Conservation (phyloP, 2,329 filamentous ascomycete genomes). For the Aspergillus luchuensis region DNA sequence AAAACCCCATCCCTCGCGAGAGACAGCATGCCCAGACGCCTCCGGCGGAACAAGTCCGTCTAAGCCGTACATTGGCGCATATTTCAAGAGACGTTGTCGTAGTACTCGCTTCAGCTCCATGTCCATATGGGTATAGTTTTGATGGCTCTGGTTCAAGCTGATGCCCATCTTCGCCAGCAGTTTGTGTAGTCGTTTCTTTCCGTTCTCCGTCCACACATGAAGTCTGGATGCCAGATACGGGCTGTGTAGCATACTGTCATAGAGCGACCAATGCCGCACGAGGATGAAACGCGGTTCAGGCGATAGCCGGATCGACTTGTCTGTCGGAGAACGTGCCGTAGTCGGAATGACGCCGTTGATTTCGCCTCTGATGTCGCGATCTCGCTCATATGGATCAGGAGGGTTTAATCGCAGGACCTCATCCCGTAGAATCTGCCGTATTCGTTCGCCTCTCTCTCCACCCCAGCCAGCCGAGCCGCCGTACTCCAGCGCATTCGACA, state of each 20-base stretch:
- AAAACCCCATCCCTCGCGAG: conserved; percentile 93
- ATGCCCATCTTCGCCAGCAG: conserved; percentile 98
- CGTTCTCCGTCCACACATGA: conserved; percentile 91
- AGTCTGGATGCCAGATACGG: conserved; percentile 89
- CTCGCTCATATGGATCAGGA: conserved; percentile 60
- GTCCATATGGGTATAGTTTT: conserved; percentile 98
- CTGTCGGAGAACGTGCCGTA: conserved; percentile 82
- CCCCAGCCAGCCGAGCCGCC: conserved; percentile 71
- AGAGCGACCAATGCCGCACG: conserved; percentile 93
- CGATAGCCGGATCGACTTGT: conserved; percentile 87
- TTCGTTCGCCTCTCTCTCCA: conserved; percentile 76
- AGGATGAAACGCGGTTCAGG: conserved; percentile 92
- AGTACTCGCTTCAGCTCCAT: conserved; percentile 91
- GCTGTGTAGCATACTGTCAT: conserved; percentile 97
- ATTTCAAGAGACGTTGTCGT: conserved; percentile 82
- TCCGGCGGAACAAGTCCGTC: conserved; percentile 87
- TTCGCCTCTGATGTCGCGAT: conserved; percentile 66
- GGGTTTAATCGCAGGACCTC: conserved; percentile 94
- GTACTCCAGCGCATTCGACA: conserved; percentile 57
- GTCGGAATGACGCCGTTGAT: conserved; percentile 83
- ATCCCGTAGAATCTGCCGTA: conserved; percentile 83
- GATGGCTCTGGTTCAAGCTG: conserved; percentile 87
- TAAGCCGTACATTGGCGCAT: conserved; percentile 88
- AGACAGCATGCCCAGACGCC: conserved; percentile 69
- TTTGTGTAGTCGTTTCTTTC: conserved; percentile 86